Conservation (phyloP, 345 rosid species). For the Syzygium aqueum region DNA sequence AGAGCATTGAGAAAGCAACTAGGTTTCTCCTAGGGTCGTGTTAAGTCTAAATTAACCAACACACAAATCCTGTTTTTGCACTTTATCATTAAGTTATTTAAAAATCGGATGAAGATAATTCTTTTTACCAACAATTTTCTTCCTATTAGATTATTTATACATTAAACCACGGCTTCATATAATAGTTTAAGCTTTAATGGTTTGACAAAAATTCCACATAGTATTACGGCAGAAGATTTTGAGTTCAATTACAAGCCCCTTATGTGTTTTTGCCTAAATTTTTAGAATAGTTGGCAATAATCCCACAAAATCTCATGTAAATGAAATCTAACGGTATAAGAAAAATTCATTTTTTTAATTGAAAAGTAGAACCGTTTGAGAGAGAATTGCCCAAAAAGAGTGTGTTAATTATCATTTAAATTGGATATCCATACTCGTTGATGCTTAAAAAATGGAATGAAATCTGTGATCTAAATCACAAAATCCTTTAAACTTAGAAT, state of each 20-base stretch:
- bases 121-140: not conserved
- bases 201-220: not conserved
- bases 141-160: not conserved
- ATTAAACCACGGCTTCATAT: not conserved
- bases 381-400: not conserved
- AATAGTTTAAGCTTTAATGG: fast-evolving
- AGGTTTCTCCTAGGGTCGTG: no score
- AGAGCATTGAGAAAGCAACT: no score
- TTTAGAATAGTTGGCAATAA: no score
- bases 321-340: not conserved
- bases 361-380: not conserved
- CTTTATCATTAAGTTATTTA: not conserved
- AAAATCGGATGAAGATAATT: not conserved
- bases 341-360: not conserved
- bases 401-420: not conserved
- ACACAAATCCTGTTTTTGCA: not conserved
- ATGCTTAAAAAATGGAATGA: not conserved
- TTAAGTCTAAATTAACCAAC: no score
- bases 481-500: not conserved
- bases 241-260: not conserved
- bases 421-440: not conserved
- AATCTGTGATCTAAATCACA: not conserved
- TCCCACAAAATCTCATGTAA: not conserved
- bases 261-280: not conserved
- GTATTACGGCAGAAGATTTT: fast-evolving